Evolutionary conservation across 225 moss, liverwort and hornwort genomes (phyloP).

Genomic region (Antitrichia curtipendula): DNA sequence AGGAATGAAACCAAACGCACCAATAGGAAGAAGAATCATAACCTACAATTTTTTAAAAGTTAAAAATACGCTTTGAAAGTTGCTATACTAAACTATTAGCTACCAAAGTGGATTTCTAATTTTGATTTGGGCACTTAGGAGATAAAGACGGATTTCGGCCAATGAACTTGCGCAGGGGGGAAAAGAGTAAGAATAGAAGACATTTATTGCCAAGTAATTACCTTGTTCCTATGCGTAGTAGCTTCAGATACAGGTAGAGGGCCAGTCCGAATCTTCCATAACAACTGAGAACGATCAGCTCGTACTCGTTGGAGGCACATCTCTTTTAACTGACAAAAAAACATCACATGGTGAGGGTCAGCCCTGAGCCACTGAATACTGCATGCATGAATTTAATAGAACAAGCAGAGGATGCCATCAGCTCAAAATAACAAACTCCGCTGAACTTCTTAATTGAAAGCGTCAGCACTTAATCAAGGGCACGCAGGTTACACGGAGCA

Average conservation of each 20-base stretch:
- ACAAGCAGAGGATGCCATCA: not conserved
- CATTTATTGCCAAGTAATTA: not conserved
- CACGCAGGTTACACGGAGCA: not conserved
- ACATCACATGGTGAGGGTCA: not conserved
- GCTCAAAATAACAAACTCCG: not conserved
- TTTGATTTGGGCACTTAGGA: not conserved
- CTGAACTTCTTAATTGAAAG: not conserved
- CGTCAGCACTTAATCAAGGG: not conserved
- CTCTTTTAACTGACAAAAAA: conserved; percentile 57
- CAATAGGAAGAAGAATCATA: not conserved
- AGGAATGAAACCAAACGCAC: not conserved
- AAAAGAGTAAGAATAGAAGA: not conserved
- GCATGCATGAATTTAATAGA: not conserved
- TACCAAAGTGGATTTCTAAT: not conserved
- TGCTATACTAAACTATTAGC: not conserved
- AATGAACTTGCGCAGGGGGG: not conserved
- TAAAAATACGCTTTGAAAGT: not conserved
- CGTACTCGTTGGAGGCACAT: conserved; percentile 78
- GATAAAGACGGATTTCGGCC: not conserved
- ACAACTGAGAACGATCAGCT: conserved; percentile 58
- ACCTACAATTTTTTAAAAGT: not conserved
- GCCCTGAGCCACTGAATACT: not conserved
- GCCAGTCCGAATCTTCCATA: conserved; percentile 69
- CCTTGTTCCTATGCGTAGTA: conserved; percentile 36
- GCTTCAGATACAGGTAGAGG: conserved; percentile 15